Base-by-base conservation (phyloP, 208 protist species). In the Naegleria gruberi region DNA sequence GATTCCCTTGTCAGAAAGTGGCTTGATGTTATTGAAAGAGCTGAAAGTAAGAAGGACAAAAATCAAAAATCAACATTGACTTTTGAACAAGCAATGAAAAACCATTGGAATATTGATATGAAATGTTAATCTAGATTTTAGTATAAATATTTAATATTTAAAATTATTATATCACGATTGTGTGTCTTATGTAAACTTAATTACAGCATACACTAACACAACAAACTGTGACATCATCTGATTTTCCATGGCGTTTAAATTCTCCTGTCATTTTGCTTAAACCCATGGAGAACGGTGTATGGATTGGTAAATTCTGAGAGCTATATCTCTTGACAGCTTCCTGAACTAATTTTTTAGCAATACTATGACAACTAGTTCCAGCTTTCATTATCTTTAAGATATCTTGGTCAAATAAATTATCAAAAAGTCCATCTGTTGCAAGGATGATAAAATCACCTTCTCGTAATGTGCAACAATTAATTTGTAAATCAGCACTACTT, bases 351-450 rank as follows among this genome's bases (percentile, higher is more conserved):
- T 77, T 77, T 77, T 77, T 77, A 37, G 65, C 19, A 77, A 77
- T 77, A 37, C 65, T 77, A 26, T 77, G 65, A 37, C 65, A 77
- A 77, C 65, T 77, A 37, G 17, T 77, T 2, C 26, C 17, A 37
- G 65, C 2, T n/a, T n/a, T 77, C 30, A 37, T 37, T 37, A 77
- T 37, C n/a, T 77, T 82, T 12, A 82, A 34, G 42, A 82, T 82
- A 23, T 82, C 30, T 19, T 37, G 8, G 42, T 82, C 30, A 82
- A 96, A 97, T 88, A 93, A 92, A 92, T 98, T 98, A 92, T 98
- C 96, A 90, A 97, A 98, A 51, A 97, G 93, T n/a, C 96, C 96
- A 91, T 98, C 96, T 37, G 96, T 97, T 90, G 94, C 96, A 82
- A 97, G 90, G 34, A 98, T 92, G 15, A 98, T 92, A 30, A 97